These are phyloP conservation scores for Rutidosis leptorrhynchoides DNA, from an alignment of 129 eudicot genomes.

Conservation along the genomic window DNA sequence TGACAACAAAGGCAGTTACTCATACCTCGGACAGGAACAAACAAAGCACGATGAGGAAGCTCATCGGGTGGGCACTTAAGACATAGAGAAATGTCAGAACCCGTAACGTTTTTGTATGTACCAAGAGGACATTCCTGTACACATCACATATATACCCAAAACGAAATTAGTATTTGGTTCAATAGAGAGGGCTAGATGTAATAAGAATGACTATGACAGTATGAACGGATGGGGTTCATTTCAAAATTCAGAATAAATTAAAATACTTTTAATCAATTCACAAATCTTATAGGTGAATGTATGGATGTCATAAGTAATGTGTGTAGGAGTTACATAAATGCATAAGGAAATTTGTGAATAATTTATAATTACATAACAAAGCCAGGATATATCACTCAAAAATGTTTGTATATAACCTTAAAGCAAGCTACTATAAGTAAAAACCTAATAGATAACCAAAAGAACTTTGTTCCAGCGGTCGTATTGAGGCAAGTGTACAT, in stretches of 20 bases:
- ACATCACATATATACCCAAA: neutral
- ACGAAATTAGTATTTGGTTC: neutral
- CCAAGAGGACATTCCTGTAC: slow-evolving; percentile 92
- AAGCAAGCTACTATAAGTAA: neutral
- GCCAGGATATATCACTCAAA: neutral
- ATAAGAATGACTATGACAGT: neutral
- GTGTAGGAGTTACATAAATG: slow-evolving; percentile 5
- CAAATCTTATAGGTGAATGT: slow-evolving; percentile 3
- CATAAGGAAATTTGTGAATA: neutral
- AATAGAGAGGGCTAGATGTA: neutral
- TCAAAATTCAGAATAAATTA: neutral
- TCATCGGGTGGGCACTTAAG: slow-evolving; percentile 65
- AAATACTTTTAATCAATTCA: slow-evolving; percentile 5
- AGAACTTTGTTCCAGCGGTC: neutral
- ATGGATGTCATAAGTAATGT: neutral
- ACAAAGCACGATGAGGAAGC: slow-evolving; percentile 85
- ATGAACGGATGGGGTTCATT: slow-evolving; percentile 2
- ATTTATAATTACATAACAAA: neutral
- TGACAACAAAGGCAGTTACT: slow-evolving; percentile 21
- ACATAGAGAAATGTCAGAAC: slow-evolving; percentile 79
- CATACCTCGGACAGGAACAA: slow-evolving; percentile 69
- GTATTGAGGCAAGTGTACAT: neutral
- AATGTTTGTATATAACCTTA: neutral
- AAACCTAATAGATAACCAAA: neutral
- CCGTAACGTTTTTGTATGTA: slow-evolving; percentile 81